Percentiles rank a stretch among this genome's conserved stretches.
Conservation (phyloP, 2,329 filamentous ascomycete species). For the Alternaria longipes region DNA sequence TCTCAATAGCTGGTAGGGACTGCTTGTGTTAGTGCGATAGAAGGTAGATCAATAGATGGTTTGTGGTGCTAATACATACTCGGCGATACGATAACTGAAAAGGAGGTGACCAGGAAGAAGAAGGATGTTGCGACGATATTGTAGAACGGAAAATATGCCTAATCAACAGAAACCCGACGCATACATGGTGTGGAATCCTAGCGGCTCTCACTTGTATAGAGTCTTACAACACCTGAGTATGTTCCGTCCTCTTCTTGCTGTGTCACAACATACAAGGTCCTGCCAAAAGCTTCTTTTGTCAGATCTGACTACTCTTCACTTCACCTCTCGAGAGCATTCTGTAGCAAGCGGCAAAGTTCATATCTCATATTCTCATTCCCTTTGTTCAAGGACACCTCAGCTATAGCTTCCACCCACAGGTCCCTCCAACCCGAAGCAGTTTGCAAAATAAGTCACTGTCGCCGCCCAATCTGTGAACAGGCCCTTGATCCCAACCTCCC, state of each 20-base stretch:
- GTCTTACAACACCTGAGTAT: neutral
- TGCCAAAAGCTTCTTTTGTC: neutral
- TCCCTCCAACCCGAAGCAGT: conserved; percentile 64
- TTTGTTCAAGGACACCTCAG: neutral
- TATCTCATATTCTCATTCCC: neutral
- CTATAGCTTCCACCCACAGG: conserved; percentile 24
- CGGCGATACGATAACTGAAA: neutral
- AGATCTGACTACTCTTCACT: too few relatives aligned
- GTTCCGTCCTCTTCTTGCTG: neutral
- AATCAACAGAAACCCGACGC: too few relatives aligned
- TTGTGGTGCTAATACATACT: too few relatives aligned
- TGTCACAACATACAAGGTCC: neutral
- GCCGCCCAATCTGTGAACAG: conserved; percentile 74
- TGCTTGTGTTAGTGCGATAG: neutral
- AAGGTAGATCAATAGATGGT: neutral
- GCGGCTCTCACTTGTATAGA: neutral
- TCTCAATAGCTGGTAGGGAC: neutral
- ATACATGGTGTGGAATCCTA: neutral
- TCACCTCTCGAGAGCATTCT: too few relatives aligned
- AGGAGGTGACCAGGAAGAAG: neutral
- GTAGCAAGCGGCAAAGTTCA: neutral
- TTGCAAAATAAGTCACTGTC: conserved; percentile 73
- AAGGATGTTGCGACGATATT: neutral
- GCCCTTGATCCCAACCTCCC: conserved; percentile 67
- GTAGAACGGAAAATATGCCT: too few relatives aligned